These are phyloP conservation scores for Colletotrichum tamarilloi DNA, from an alignment of 2,329 filamentous ascomycete species.

Conservation along the genomic window DNA sequence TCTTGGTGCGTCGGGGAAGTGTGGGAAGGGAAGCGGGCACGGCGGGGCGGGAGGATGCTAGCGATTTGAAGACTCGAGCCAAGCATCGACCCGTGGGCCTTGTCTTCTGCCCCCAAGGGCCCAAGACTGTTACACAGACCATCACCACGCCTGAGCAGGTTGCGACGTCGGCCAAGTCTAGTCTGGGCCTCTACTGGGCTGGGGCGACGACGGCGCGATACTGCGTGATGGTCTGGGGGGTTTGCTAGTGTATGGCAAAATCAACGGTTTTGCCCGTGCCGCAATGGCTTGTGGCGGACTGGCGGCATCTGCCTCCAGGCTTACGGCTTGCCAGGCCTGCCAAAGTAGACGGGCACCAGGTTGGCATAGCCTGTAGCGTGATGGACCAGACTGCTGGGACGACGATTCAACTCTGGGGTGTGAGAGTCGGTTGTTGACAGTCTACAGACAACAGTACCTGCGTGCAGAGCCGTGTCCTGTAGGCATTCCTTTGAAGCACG, in stretches of 20 bases:
- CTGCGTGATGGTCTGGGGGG: neutral
- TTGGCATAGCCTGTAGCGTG: constrained; percentile 28
- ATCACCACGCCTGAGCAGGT: neutral
- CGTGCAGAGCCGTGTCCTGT: neutral
- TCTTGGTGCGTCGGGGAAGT: constrained; percentile 20
- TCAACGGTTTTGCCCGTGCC: constrained; percentile 30
- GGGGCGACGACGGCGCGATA: neutral
- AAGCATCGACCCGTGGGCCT: neutral
- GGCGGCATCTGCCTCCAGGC: constrained; percentile 23
- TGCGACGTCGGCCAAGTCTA: constrained; percentile 21
- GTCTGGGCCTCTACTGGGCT: neutral
- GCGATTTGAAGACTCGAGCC: neutral
- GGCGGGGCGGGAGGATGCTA: constrained; percentile 14
- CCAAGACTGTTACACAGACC: neutral
- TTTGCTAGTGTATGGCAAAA: neutral
- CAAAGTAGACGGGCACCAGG: neutral
- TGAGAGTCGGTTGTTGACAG: neutral
- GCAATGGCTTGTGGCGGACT: constrained; percentile 31
- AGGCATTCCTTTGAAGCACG: neutral
- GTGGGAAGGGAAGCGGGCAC: constrained; percentile 14
- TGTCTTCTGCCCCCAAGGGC: neutral
- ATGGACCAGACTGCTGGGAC: constrained; percentile 30
- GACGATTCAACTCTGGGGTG: constrained; percentile 6
- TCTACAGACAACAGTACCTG: too few relatives aligned
- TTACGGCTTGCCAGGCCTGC: neutral